These are phyloP conservation scores for Amylocystis lapponica DNA, from an alignment of 768 basidiomycete genomes.

Conservation along the genomic window DNA sequence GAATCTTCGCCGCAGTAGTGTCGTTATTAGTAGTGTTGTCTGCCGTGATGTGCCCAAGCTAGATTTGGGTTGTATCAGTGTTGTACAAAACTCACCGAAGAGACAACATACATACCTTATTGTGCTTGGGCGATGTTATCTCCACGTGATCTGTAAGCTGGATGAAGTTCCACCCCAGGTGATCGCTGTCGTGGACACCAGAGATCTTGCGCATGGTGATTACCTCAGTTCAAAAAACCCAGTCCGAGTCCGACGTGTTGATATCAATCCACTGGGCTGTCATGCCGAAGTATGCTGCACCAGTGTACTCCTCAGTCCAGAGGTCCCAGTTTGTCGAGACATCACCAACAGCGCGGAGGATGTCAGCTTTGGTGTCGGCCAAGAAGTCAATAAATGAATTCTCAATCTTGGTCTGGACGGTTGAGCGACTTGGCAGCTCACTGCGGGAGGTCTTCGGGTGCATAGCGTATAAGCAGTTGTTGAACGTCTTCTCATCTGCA, in stretches of 20 bases:
- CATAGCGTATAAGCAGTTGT: background rate
- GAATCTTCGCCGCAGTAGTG: constrained; percentile 13
- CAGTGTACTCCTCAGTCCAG: too few species aligned
- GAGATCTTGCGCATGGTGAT: constrained; percentile 18
- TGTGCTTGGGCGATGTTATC: constrained; percentile 11
- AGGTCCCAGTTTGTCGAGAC: too few species aligned
- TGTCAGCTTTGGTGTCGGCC: background rate
- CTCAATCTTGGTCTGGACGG: background rate
- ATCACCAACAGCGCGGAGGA: constrained; percentile 3
- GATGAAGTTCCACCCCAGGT: constrained; percentile 23
- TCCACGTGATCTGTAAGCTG: constrained; percentile 20
- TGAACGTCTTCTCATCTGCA: background rate
- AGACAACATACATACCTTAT: constrained; percentile 21
- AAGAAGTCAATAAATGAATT: background rate
- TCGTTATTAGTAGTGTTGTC: constrained; percentile 21
- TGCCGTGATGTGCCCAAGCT: constrained; percentile 2
- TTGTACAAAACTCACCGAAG: constrained; percentile 7
- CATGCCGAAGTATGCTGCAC: constrained; percentile 18
- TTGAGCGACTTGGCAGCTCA: background rate
- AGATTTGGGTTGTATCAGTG: background rate
- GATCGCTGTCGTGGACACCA: constrained; percentile 21
- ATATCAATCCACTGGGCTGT: constrained; percentile 20
- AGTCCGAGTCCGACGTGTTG: constrained; percentile 9
- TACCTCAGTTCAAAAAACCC: constrained; percentile 19
- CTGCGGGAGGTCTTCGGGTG: background rate